A percentile compares a stretch with the other conserved stretches of the same genome.
Conservation (phyloP, 116 monocot genomes). For the Phalaenopsis hybrid region DNA sequence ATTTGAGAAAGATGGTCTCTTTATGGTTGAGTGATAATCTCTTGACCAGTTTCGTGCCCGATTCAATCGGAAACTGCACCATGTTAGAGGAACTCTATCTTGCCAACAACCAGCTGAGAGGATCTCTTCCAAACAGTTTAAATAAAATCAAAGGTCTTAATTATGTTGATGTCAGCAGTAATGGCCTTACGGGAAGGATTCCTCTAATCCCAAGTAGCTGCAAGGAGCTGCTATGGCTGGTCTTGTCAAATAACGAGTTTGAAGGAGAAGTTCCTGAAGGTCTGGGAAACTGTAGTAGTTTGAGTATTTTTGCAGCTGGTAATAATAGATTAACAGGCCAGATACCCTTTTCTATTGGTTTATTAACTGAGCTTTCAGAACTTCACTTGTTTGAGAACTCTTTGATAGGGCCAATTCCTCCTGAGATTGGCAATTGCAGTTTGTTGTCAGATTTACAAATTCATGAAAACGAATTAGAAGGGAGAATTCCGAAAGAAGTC, state of each 20-base stretch:
- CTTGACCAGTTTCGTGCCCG: slow-evolving; percentile 44
- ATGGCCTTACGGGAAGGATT: slow-evolving; percentile 31
- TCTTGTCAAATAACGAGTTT: slow-evolving; percentile 43
- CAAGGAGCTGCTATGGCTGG: slow-evolving; percentile 27
- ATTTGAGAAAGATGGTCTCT: slow-evolving; percentile 16
- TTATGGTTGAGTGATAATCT: slow-evolving; percentile 48
- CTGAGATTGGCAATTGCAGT: slow-evolving; percentile 58
- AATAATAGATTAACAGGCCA: slow-evolving; percentile 47
- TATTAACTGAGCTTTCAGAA: slow-evolving; percentile 27
- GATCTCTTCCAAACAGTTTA: slow-evolving; percentile 49
- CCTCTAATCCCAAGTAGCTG: slow-evolving; percentile 35
- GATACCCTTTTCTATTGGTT: slow-evolving; percentile 60
- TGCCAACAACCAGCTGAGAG: slow-evolving; percentile 42
- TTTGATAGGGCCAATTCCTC: slow-evolving; percentile 60
- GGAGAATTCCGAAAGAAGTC: slow-evolving; percentile 52
- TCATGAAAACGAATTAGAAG: slow-evolving; percentile 56
- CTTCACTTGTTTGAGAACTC: slow-evolving; percentile 48
- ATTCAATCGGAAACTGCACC: slow-evolving; percentile 47
- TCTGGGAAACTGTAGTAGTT: slow-evolving; percentile 49
- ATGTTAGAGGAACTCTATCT: slow-evolving; percentile 46
- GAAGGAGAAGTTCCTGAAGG: slow-evolving; percentile 45
- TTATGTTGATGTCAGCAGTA: slow-evolving; percentile 33
- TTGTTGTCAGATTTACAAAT: slow-evolving; percentile 38
- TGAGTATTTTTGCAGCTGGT: slow-evolving; percentile 28
- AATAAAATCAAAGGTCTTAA: slow-evolving; percentile 29